A percentile compares a stretch with the other conserved stretches of the same genome.
phyloP scores from a whole-genome alignment of 2,329 filamentous ascomycete species.

The Pseudogymnoascus sp. region DNA sequence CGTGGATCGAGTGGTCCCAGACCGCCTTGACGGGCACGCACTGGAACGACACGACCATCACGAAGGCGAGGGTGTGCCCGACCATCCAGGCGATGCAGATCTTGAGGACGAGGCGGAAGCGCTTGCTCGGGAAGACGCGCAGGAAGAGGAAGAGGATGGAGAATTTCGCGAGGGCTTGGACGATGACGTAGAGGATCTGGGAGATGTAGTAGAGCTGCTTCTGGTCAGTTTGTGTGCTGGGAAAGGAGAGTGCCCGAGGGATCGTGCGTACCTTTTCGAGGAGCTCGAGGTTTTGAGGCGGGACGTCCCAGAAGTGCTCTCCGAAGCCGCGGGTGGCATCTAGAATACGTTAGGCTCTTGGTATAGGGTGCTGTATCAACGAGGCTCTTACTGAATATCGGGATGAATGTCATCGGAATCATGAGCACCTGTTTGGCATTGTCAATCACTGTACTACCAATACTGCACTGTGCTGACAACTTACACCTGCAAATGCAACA shows the following conservation, averaged over 20 bases:
- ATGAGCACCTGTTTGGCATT: conserved; percentile 13
- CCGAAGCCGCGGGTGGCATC: conserved; percentile 3
- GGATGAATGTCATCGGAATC: conserved; percentile 13
- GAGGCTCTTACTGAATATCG: conserved; percentile 13
- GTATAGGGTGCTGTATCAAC: neutral
- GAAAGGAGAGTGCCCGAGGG: neutral
- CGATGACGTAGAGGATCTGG: neutral
- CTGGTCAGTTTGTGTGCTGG: neutral
- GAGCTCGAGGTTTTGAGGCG: neutral
- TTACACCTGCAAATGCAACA: conserved; percentile 11
- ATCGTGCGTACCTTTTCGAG: neutral
- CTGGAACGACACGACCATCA: conserved; percentile 12
- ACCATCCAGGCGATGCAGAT: conserved; percentile 9
- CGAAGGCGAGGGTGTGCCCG: conserved; percentile 10
- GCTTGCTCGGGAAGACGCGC: neutral
- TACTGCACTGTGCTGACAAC: neutral
- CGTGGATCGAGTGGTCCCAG: conserved; percentile 12
- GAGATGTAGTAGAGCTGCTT: conserved; percentile 6
- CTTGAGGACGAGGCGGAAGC: neutral
- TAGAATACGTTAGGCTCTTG: neutral
- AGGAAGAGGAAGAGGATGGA: conserved; percentile 9
- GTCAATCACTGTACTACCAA: neutral
- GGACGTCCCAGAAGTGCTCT: conserved; percentile 6
- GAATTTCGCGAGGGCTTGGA: conserved; percentile 6
- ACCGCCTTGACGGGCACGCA: conserved; percentile 12